phyloP scores from a whole-genome alignment of 306 rosid species.

The Hippophae gyantsensis region DNA sequence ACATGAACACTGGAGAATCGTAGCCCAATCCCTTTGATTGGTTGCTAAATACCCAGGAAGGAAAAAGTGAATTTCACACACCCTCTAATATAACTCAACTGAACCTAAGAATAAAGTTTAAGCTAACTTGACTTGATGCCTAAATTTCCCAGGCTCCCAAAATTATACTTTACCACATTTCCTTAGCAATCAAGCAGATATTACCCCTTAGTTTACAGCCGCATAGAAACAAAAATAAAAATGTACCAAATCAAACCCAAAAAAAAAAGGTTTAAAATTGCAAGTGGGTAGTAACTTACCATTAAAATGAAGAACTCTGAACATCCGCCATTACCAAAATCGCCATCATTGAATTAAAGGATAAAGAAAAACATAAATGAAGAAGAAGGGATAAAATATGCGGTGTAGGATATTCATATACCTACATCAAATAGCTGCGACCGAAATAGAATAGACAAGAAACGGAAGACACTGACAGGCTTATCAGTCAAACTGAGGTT shows the following conservation, averaged over 20 bases:
- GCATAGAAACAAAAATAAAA: not conserved
- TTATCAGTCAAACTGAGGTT: slow-evolving; percentile 35
- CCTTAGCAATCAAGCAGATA: slow-evolving; percentile 17
- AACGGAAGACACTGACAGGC: slow-evolving; percentile 9
- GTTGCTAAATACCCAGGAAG: slow-evolving; percentile 1
- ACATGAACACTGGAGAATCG: not conserved
- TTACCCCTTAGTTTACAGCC: not conserved
- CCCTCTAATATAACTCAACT: not conserved
- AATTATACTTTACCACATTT: not conserved
- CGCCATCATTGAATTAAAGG: not conserved
- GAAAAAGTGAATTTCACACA: not conserved
- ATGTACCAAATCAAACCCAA: not conserved
- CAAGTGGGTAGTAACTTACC: not conserved
- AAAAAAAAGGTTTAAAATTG: slow-evolving; percentile 13
- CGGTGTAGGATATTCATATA: not conserved
- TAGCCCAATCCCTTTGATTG: slow-evolving; percentile 8
- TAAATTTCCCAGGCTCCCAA: not conserved
- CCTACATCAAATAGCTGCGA: slow-evolving; percentile 14
- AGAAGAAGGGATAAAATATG: not conserved
- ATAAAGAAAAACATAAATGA: slow-evolving; percentile 6
- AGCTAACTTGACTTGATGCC: not conserved
- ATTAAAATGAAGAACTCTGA: slow-evolving; percentile 9
- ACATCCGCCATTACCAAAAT: slow-evolving; percentile 16
- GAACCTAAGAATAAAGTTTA: no score
- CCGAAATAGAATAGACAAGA: slow-evolving; percentile 5